Evolutionary conservation across 140 eudicot genomes (phyloP).

Genomic region (Erigeron philadelphicus): DNA sequence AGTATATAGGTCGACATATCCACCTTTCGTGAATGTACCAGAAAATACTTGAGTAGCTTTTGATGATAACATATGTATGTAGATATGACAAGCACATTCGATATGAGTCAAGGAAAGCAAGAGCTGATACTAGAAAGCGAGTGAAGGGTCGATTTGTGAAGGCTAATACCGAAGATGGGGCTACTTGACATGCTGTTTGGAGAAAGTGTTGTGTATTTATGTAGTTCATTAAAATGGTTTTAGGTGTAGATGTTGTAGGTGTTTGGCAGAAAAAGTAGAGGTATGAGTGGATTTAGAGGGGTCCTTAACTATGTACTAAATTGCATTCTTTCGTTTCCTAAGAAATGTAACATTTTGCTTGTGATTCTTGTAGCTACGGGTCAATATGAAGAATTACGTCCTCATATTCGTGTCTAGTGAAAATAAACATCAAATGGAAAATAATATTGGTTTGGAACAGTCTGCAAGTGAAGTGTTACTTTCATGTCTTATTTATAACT

Average conservation of each 20-base stretch:
- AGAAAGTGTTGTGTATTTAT: slow-evolving; percentile 19
- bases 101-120: slow-evolving; percentile 86
- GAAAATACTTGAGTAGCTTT: not conserved
- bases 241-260: slow-evolving; percentile 18
- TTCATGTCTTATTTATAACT: no score
- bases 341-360: slow-evolving; percentile 17
- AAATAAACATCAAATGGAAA: not conserved
- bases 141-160: slow-evolving; percentile 92
- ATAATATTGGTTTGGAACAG: not conserved
- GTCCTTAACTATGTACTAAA: slow-evolving; percentile 19
- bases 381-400: slow-evolving; percentile 2
- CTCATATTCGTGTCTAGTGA: not conserved
- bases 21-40: not conserved
- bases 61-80: slow-evolving; percentile 23
- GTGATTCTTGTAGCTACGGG: slow-evolving; percentile 2
- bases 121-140: slow-evolving; percentile 93
- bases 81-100: slow-evolving; percentile 90
- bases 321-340: slow-evolving; percentile 23
- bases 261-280: slow-evolving; percentile 18
- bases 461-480: not conserved
- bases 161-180: slow-evolving; percentile 52
- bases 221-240: slow-evolving; percentile 10
- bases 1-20: not conserved
- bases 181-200: slow-evolving; percentile 21
- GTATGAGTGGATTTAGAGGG: slow-evolving; percentile 3